Evolutionary conservation across 441 rosid species (phyloP).

Genomic region (Euphorbia corollata): DNA sequence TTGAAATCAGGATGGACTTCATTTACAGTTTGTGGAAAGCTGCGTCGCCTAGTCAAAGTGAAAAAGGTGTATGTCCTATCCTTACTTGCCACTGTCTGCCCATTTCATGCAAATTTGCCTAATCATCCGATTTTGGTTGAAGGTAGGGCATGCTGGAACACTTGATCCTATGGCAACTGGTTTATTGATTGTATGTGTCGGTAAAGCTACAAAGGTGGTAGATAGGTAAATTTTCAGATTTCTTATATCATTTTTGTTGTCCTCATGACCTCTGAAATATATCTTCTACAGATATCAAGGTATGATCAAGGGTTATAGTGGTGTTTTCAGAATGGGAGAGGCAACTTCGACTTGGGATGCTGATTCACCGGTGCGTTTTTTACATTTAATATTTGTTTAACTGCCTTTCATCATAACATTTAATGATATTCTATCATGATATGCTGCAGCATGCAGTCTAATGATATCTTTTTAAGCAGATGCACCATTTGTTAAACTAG

Average conservation of each 20-base stretch:
- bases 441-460: neutral
- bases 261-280: constrained; percentile 12
- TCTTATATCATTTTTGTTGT: neutral
- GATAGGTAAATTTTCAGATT: constrained; percentile 42
- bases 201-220: constrained; percentile 84
- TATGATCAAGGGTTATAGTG: constrained; percentile 83
- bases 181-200: constrained; percentile 75
- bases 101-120: constrained; percentile 1
- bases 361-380: constrained; percentile 70
- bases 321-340: constrained; percentile 92
- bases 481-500: neutral
- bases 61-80: constrained; percentile 52
- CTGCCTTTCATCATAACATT: neutral
- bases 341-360: constrained; percentile 96
- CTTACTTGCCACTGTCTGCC: constrained; percentile 10
- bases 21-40: constrained; percentile 94
- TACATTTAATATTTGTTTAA: constrained; percentile 8
- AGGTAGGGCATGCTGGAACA: constrained; percentile 98
- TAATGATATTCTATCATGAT: neutral
- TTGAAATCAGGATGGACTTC: constrained; percentile 77
- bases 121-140: constrained; percentile 19
- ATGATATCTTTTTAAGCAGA: neutral
- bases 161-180: constrained; percentile 99
- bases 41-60: constrained; percentile 77
- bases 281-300: constrained; percentile 74